A percentile compares a stretch with the other conserved stretches of the same genome.
Conservation (phyloP, 2,329 filamentous ascomycete species). For the Lecanoromycetidae sp. region DNA sequence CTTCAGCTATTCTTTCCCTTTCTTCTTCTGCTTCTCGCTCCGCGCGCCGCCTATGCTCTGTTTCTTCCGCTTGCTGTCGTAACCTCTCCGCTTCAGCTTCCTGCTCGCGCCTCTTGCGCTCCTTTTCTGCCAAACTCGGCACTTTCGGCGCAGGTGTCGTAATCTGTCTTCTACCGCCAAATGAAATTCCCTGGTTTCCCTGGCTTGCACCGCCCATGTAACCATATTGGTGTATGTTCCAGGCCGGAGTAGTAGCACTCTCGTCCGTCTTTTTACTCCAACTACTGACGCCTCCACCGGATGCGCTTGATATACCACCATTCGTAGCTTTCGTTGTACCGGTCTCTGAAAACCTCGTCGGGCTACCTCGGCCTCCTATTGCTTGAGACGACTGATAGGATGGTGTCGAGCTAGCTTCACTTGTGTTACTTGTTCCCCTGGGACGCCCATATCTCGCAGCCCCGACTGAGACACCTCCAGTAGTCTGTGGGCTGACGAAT, state of each 20-base stretch:
- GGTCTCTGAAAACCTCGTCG: slow-evolving; percentile 35
- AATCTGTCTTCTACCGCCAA: slow-evolving; percentile 85
- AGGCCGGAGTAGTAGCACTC: slow-evolving; percentile 69
- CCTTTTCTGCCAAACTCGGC: slow-evolving; percentile 73
- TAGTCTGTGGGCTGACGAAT: slow-evolving; percentile 53
- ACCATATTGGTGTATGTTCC: slow-evolving; percentile 97
- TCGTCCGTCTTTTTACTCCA: slow-evolving; percentile 86
- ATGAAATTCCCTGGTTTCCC: slow-evolving; percentile 84
- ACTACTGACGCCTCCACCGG: slow-evolving; percentile 52
- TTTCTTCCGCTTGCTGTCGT: slow-evolving; percentile 40
- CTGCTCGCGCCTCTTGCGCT: slow-evolving; percentile 50
- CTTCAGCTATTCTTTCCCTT: slow-evolving; percentile 33
- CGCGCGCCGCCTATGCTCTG: slow-evolving; percentile 35
- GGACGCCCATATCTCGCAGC: slow-evolving; percentile 34
- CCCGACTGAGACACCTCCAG: slow-evolving; percentile 30
- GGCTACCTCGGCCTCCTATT: slow-evolving; percentile 26
- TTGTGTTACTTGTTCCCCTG: slow-evolving; percentile 44
- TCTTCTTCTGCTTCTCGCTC: slow-evolving; percentile 41
- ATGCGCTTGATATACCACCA: slow-evolving; percentile 35
- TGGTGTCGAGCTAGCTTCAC: slow-evolving; percentile 31
- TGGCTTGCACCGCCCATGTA: slow-evolving; percentile 98
- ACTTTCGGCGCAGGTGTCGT: slow-evolving; percentile 69
- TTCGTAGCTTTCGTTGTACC: slow-evolving; percentile 49
- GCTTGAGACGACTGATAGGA: slow-evolving; percentile 30
- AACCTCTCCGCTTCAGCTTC: slow-evolving; percentile 43